Conservation (phyloP, 2,329 filamentous ascomycete species). For the Moelleriella libera region DNA sequence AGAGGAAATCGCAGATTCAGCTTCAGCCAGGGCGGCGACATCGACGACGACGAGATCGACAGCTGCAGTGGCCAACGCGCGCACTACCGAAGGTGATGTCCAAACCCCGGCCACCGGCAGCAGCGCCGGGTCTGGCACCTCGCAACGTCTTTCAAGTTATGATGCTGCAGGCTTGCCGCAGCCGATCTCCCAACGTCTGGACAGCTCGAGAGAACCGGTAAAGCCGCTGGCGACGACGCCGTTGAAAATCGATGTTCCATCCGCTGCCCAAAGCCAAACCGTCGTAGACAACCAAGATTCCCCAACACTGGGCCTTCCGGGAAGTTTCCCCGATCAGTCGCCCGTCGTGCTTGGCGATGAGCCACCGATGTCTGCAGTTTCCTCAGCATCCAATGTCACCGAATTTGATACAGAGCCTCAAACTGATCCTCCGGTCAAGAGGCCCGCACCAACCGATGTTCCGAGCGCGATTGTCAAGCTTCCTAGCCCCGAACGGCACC, state of each 20-base stretch:
- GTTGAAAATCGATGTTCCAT: background rate
- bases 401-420: constrained; percentile 65
- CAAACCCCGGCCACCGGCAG: background rate
- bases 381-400: constrained; percentile 45
- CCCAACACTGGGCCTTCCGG: constrained; percentile 52
- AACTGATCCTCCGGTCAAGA: constrained; percentile 32
- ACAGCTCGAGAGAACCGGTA: background rate
- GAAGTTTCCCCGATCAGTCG: constrained; percentile 37
- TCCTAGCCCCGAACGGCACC: constrained; percentile 12
- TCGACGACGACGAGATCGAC: background rate
- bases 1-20: background rate
- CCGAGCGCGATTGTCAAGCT: constrained; percentile 14
- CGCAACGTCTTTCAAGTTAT: background rate
- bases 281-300: constrained; percentile 33
- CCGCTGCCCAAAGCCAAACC: background rate
- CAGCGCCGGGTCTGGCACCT: background rate
- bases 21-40: background rate
- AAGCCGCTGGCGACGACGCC: constrained; percentile 1
- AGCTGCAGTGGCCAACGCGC: background rate
- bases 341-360: constrained; percentile 27
- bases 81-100: background rate
- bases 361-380: constrained; percentile 42
- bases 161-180: background rate
- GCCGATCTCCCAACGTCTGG: background rate
- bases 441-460: constrained; percentile 12